Evolutionary conservation across 331 rosid genomes (phyloP), one percentile per base, ranked within the genome.

Genomic region (Acacia concinna): DNA sequence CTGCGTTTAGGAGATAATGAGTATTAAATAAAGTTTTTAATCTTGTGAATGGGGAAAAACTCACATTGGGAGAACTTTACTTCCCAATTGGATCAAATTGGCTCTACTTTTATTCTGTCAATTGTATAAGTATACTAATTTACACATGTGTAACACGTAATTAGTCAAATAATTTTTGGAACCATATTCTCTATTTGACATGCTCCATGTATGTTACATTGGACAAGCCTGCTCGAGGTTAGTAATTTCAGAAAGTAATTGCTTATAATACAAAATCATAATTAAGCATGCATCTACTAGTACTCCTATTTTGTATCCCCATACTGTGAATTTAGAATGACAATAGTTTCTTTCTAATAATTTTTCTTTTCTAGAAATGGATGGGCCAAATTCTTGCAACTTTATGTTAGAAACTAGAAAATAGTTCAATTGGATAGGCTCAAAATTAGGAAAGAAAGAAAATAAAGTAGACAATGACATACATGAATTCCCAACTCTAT

Each of bases 321-420:
- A 9, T n/a, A 34, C 8, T 35, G 13, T 64, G 46, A 77, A 27
- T 6, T 59, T 10, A 59, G 66, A 76, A 60, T 70, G 37, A 68
- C 68, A 62, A 68, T 47, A 69, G 83, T 77, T 87, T 82, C 64
- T 73, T 85, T 80, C 59, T 30, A 52, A 43, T 79, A 80, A 73
- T 82, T 28, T 57, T 62, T 68, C 89, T 83, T 77, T 86, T 23
- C 15, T 74, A 63, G 54, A 54, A 63, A 11, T 46, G 37, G 49
- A 60, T 44, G 76, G 86, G 46, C 79, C 83, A n/a, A 69, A 43
- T 74, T 74, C 11, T 13, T 80, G 57, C 77, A 76, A 80, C 83
- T 83, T 83, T 68, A 60, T 79, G 32, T 67, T 70, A 80, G 27
- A 76, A 56, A 51, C 67, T 81, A 80, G 51, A 83, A 78, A 80